A percentile compares a stretch with the other conserved stretches of the same genome.
phyloP scores from a whole-genome alignment of 2,329 filamentous ascomycete genomes.

The Ceratocystis eucalypticola region DNA sequence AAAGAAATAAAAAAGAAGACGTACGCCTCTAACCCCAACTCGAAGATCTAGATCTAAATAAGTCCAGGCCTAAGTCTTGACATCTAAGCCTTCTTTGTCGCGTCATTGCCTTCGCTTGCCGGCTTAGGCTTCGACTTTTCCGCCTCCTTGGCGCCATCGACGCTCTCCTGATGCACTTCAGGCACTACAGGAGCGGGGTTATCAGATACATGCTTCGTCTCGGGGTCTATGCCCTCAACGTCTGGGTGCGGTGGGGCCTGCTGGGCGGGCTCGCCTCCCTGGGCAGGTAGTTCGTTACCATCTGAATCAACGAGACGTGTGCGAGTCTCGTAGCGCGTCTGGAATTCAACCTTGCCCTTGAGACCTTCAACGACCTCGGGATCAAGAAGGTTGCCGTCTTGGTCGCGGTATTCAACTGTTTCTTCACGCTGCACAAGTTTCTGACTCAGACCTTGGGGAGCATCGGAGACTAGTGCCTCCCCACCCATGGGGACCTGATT shows the following conservation, averaged over 20 bases:
- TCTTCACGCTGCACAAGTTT: constrained; percentile 51
- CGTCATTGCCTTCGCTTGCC: constrained; percentile 49
- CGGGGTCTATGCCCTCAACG: constrained; percentile 46
- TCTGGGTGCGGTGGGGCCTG: constrained; percentile 48
- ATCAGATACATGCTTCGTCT: constrained; percentile 37
- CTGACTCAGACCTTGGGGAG: constrained; percentile 36
- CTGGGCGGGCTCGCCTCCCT: constrained; percentile 28
- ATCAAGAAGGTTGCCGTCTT: constrained; percentile 78
- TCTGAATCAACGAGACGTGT: constrained; percentile 68
- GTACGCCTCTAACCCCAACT: neutral
- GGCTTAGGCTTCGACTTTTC: constrained; percentile 45
- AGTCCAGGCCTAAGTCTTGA: neutral
- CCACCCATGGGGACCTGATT: constrained; percentile 17
- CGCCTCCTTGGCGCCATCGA: constrained; percentile 46
- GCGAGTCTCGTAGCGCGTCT: constrained; percentile 90
- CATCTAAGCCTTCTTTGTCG: constrained; percentile 28
- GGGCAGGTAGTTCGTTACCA: constrained; percentile 58
- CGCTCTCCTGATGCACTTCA: constrained; percentile 32
- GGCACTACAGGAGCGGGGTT: constrained; percentile 29
- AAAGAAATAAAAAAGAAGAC: constrained; percentile 1
- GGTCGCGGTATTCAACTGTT: constrained; percentile 85
- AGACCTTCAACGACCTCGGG: constrained; percentile 71
- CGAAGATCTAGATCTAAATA: neutral
- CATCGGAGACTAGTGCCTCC: constrained; percentile 31
- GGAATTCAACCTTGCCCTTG: constrained; percentile 86